Conservation (phyloP, 345 rosid genomes). For the Hevea brasiliensis region DNA sequence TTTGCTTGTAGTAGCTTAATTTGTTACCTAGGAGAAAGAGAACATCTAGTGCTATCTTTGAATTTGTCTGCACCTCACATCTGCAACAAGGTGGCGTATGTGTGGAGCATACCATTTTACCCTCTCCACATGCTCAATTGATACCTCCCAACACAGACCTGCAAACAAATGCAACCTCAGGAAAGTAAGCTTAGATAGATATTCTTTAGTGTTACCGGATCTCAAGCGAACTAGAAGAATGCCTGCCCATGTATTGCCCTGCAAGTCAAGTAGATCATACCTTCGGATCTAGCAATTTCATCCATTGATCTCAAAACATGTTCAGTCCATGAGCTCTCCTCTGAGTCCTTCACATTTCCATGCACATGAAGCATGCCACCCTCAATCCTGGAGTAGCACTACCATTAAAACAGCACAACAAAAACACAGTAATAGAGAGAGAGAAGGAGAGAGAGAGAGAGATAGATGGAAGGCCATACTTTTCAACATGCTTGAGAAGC, state of each 20-base stretch:
- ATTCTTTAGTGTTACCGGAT: neutral
- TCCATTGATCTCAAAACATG: constrained; percentile 50
- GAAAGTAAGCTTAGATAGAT: neutral
- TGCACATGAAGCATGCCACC: constrained; percentile 92
- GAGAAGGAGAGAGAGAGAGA: too few relatives aligned
- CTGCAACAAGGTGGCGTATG: constrained; percentile 87
- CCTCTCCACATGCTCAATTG: constrained; percentile 66
- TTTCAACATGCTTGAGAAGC: too few relatives aligned
- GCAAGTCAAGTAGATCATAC: constrained; percentile 31
- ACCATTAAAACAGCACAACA: constrained; percentile 8
- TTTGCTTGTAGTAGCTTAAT: neutral
- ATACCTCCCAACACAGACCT: constrained; percentile 80
- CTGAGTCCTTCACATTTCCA: constrained; percentile 81
- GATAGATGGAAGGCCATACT: too few relatives aligned
- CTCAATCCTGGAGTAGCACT: constrained; percentile 51
- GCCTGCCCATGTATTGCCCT: neutral
- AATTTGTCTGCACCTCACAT: constrained; percentile 59
- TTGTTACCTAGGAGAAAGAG: neutral
- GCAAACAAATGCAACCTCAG: constrained; percentile 20
- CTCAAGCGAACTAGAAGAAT: neutral
- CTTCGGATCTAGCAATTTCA: constrained; percentile 69
- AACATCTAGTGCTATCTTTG: neutral
- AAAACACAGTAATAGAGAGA: constrained; percentile 1
- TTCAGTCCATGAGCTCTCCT: constrained; percentile 56
- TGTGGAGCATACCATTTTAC: constrained; percentile 97